Evolutionary conservation across 2,329 filamentous ascomycete genomes (phyloP), one percentile per base, ranked within the genome.

Genomic region (Didymosphaeria variabile): DNA sequence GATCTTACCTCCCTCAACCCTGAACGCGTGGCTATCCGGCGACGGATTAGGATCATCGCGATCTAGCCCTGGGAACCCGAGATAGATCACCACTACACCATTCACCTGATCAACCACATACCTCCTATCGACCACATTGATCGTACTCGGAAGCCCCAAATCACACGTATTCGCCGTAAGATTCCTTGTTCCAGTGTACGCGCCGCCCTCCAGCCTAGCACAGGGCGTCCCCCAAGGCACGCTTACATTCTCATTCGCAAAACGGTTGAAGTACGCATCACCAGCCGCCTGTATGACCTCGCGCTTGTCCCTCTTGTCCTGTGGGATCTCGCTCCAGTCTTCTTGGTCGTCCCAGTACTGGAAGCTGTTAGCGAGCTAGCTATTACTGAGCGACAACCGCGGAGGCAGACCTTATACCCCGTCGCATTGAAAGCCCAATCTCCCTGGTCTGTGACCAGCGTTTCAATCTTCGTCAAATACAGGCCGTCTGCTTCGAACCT

Each of bases 81-180:
- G 23, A 61, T 66, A 67, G 17, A 74, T 67, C 26, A 69, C 69
- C 15, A 72, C 71, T 15, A 64, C 68, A 1, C 72, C 72, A 46
- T 66, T 64, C 38, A 69, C 61, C 21, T 68, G 63, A 57, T 74
- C 72, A 15, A 73, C 64, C 1, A 74, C 69, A 55, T 73, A 74
- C 19, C 67, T 62, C 5, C 72, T 46, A 57, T 72, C 65, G 3
- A 66, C 59, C 9, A 72, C 51, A 9, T 65, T 58, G 0, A 72
- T 64, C 1, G 65, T 69, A 19, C 62, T 69, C 5, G 72, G 70
- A 8, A 74, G 54, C 0, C 68, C 70, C 12, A 72, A 53, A 34
- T 66, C 49, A 38, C 70, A 73, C 0, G 66, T 69, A 23, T 63
- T 65, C 17, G 59, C 67, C 1, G 66, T 64, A 8, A 57, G 44